phyloP scores from a whole-genome alignment of 768 basidiomycete genomes.

The Phylloporus sp. region DNA sequence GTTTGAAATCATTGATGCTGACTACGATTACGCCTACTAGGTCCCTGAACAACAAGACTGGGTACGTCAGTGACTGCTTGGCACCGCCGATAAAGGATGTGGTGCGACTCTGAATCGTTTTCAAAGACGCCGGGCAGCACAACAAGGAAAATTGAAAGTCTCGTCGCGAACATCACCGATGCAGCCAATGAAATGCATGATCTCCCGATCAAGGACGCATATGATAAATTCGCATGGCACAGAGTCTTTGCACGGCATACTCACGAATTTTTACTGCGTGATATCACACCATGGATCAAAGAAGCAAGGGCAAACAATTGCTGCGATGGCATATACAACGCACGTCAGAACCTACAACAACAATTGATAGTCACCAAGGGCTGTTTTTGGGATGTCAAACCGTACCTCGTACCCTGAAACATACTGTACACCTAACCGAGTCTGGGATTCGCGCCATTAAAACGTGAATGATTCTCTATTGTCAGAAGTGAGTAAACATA shows the following conservation, averaged over 20 bases:
- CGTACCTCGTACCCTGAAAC: neutral
- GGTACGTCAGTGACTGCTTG: neutral
- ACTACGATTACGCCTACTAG: neutral
- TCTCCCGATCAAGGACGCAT: neutral
- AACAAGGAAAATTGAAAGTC: too few species aligned
- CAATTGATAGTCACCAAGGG: neutral
- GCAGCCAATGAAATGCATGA: neutral
- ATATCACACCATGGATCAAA: neutral
- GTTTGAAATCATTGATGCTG: neutral
- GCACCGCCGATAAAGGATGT: too few species aligned
- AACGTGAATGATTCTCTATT: neutral
- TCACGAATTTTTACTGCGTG: neutral
- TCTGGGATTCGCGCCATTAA: neutral
- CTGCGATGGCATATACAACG: neutral
- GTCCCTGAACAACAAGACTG: too few species aligned
- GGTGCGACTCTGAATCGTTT: too few species aligned
- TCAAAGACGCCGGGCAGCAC: too few species aligned
- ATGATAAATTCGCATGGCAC: neutral
- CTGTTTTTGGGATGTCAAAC: neutral
- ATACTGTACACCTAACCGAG: neutral
- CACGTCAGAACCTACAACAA: neutral
- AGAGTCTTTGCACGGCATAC: neutral
- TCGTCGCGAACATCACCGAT: neutral
- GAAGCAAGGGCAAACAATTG: neutral
- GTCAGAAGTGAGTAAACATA: neutral